Evolutionary conservation across 1,284 basidiomycete species (phyloP).

Genomic region (Apiotrichum mycotoxinovorans): DNA sequence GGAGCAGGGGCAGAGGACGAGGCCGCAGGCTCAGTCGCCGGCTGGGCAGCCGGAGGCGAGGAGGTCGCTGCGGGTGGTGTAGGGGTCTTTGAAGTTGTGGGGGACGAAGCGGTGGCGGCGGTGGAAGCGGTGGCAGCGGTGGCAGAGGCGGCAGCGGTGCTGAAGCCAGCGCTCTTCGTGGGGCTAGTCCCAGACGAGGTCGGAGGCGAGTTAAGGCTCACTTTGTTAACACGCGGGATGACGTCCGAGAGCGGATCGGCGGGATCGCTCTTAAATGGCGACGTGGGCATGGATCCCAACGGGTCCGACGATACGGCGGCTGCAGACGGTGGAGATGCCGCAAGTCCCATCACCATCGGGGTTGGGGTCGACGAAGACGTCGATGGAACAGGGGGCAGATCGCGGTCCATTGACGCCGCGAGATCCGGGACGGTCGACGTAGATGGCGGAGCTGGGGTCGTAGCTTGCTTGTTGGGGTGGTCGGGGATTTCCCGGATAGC

Average conservation of each 20-base stretch:
- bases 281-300: neutral
- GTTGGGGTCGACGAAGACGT: neutral
- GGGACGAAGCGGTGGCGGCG: neutral
- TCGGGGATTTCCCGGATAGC: conserved; percentile 84
- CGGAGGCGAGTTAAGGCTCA: neutral
- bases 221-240: neutral
- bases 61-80: too few relatives aligned
- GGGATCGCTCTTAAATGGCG: conserved; percentile 6
- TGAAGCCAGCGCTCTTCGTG: neutral
- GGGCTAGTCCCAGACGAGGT: neutral
- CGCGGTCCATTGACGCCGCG: conserved; percentile 13
- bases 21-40: too few relatives aligned
- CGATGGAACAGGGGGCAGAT: conserved; percentile 15
- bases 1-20: too few relatives aligned
- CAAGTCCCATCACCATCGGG: neutral
- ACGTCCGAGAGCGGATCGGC: neutral
- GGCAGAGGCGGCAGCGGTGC: neutral
- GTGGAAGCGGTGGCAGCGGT: neutral
- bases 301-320: neutral
- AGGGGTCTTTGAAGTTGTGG: neutral
- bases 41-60: too few relatives aligned
- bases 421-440: neutral
- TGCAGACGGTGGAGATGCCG: neutral
- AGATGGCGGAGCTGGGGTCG: neutral
- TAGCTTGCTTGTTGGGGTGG: conserved; percentile 65